Evolutionary conservation across 108 stramenopile genomes (phyloP), one percentile per base, ranked within the genome.

Genomic region (Cyclostephanos tholiformis): DNA sequence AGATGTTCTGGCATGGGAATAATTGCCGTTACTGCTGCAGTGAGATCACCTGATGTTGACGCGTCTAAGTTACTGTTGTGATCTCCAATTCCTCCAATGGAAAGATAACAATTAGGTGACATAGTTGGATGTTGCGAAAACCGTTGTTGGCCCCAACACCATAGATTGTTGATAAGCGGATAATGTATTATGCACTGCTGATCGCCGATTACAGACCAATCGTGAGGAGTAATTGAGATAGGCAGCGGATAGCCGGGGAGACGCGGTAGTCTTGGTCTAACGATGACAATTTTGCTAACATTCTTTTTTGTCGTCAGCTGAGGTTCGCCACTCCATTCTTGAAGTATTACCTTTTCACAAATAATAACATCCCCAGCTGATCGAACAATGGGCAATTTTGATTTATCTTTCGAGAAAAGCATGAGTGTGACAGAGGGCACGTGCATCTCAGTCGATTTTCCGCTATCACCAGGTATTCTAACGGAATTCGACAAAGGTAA

Each of bases 111-210:
- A 59, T 65, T 69, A 6, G 72, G 72, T 17, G 79, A 74, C 44
- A 91, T 85, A 25, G 84, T 91, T 19, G 90, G 79, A 62, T 89
- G 72, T 22, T 72, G 22, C 14, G 56, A 56, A 20, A 90, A 38
- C 13, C 84, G 79, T 10, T 75, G 43, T 63, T 86, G 88, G 11
- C 85, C 89, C 93, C 93, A 94, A 8, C 74, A 53, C 93, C 93
- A 94, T 4, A 92, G 74, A 23, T 13, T 35, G 25, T 80, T 74
- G 41, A 49, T 71, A 64, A 77, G 39, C 72, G 58, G 51, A 77
- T 4, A 49, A 27, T n/a, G 30, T 22, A 26, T 69, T 67, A 19
- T 41, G n/a, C 46, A 49, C 35, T 25, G 26, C 50, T 38, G 16
- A 22, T 20, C 13, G 49, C n/a, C 38, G 64, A 65, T 76, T 67